These are phyloP conservation scores for Ulmus americana DNA, from an alignment of 331 rosid species.

Conservation along the genomic window DNA sequence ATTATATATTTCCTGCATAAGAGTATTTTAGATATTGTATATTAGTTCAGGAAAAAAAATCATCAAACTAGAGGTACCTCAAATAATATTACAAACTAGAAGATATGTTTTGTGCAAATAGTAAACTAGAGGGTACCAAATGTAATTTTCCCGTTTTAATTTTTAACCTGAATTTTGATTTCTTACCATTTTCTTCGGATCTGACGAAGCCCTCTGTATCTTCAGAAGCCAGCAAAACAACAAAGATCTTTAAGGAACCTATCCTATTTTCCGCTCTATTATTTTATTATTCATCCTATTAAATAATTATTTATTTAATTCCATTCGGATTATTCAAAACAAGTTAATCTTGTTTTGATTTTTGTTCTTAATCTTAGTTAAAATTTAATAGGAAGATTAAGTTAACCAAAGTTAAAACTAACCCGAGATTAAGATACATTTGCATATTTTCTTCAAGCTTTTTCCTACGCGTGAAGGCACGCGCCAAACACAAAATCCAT, in stretches of 20 bases:
- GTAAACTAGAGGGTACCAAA: too few relatives aligned
- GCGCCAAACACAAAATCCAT: too few relatives aligned
- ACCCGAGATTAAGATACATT: too few relatives aligned
- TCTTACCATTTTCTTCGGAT: conserved; percentile 54
- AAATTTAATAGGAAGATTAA: not conserved
- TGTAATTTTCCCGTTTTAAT: not conserved
- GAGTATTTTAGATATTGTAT: too few relatives aligned
- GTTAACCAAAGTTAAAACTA: conserved; percentile 14
- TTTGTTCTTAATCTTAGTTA: conserved; percentile 11
- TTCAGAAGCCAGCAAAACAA: conserved; percentile 49
- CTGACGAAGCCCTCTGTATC: conserved; percentile 40
- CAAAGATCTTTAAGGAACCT: conserved; percentile 44
- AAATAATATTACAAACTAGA: too few relatives aligned
- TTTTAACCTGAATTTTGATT: conserved; percentile 3
- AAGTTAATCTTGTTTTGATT: not conserved
- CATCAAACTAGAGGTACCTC: too few relatives aligned
- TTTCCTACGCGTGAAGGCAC: too few relatives aligned
- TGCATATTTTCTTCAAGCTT: too few relatives aligned
- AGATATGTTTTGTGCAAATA: too few relatives aligned
- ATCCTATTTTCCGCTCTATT: conserved; percentile 4
- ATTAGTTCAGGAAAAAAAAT: too few relatives aligned
- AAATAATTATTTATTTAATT: conserved; percentile 17
- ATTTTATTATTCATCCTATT: conserved; percentile 2
- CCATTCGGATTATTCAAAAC: conserved; percentile 11
- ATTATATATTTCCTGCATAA: too few relatives aligned